These are phyloP conservation scores for Balamuthia mandrillaris DNA, from an alignment of 208 protist genomes.

Conservation along the genomic window DNA sequence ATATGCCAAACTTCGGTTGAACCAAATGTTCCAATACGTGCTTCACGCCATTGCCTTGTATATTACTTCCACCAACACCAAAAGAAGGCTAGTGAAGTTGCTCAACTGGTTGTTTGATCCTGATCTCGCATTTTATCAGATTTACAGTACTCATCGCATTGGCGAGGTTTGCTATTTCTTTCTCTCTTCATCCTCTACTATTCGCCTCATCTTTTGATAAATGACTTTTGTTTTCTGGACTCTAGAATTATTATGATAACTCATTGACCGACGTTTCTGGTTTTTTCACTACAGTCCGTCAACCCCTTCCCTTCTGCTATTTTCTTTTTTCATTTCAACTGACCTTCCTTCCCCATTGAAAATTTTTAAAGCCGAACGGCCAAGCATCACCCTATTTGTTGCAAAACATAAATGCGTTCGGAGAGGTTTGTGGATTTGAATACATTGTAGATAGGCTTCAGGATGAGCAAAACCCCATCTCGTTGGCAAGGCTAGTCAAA, in stretches of 20 bases:
- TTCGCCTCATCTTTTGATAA: background rate
- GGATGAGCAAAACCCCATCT: background rate
- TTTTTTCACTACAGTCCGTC: background rate
- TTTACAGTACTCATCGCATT: conserved; percentile 3
- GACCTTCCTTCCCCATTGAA: background rate
- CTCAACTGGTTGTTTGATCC: conserved; percentile 30
- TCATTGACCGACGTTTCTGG: background rate
- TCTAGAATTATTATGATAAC: background rate
- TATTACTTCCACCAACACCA: conserved; percentile 25
- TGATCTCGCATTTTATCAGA: background rate
- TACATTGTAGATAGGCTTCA: background rate
- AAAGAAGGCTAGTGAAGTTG: conserved; percentile 1
- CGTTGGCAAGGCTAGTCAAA: background rate
- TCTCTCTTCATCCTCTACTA: background rate
- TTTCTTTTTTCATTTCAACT: background rate
- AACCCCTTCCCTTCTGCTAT: background rate
- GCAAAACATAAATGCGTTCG: background rate
- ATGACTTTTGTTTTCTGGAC: background rate
- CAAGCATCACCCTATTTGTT: background rate
- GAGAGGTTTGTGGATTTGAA: background rate
- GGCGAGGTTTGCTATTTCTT: background rate
- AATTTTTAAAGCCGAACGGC: background rate
- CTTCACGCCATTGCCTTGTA: background rate
- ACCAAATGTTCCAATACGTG: background rate
- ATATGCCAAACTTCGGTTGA: background rate